A percentile compares a stretch with the other conserved stretches of the same genome.
Conservation (phyloP, 495 filamentous ascomycete genomes). For the Acidiella bohemica region DNA sequence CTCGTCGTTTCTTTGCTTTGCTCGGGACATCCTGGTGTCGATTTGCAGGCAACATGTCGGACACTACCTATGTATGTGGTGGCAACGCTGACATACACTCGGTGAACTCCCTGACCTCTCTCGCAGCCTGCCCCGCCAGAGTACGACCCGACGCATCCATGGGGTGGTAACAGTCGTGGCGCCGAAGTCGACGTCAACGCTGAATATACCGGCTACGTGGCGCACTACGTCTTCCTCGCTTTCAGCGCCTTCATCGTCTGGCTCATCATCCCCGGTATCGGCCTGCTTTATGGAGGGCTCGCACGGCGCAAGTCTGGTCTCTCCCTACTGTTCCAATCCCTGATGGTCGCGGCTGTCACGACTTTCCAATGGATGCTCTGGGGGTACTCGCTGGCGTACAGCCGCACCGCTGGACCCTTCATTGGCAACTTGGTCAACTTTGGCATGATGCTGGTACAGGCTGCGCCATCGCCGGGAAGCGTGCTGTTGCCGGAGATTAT, state of each 20-base stretch:
- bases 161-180: constrained; percentile 22
- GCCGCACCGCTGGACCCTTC: constrained; percentile 37
- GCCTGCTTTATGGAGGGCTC: constrained; percentile 44
- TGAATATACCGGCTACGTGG: constrained; percentile 37
- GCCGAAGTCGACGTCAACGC: constrained; percentile 34
- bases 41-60: too few relatives aligned
- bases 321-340: constrained; percentile 43
- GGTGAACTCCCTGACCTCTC: too few relatives aligned
- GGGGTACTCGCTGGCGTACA: constrained; percentile 45
- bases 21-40: too few relatives aligned
- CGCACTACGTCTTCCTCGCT: constrained; percentile 40
- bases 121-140: constrained; percentile 14
- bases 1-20: too few relatives aligned
- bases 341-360: constrained; percentile 31
- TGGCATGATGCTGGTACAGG: constrained; percentile 39
- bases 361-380: constrained; percentile 48
- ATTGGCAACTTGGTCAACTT: constrained; percentile 43
- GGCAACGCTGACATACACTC: too few relatives aligned
- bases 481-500: constrained; percentile 41
- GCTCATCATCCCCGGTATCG: constrained; percentile 42
- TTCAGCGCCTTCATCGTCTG: constrained; percentile 42
- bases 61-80: too few relatives aligned
- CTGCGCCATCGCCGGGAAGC: constrained; percentile 34
- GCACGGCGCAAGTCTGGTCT: constrained; percentile 45
- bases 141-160: constrained; percentile 22